Base-by-base conservation (phyloP, 306 rosid species). In the Rubus idaeus region DNA sequence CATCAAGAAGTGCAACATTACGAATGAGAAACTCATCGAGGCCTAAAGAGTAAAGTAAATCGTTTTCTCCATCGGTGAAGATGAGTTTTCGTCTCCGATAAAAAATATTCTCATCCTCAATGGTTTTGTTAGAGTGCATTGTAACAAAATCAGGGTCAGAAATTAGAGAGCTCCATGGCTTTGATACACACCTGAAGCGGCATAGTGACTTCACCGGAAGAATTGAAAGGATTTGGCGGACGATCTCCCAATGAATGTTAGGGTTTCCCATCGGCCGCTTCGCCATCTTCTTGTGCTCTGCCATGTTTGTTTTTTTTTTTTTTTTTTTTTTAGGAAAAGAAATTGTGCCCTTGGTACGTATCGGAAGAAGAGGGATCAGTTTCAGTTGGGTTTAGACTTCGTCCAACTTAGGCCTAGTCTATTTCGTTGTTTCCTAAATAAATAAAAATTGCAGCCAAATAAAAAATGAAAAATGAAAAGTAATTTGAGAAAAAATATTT, bases 151-250 rank as follows among this genome's bases (percentile, higher is more conserved):
- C 26, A 9, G 35, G 71, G 37, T 66, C 2, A 1, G 37, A 0
- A 6, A 66, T 21, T 2, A 23, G 40, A 46, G 52, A 66, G 16
- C 11, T 4, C 73, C 73, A 45, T 12, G 40, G 41, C n/a, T 46
- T 68, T 11, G 56, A 46, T 0, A 68, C 21, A 1, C 73, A 23
- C n/a, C 23, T 68, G 40, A 68, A 68, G 4, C 51, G 49, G 51
- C 71, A 66, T 20, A 66, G 3, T 4, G 50, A 9, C 71, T 66
- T 66, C 30, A n/a, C 71, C 20, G 40, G 55, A 20, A 68, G 73
- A 30, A 10, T 7, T 21, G 39, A 23, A 12, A 68, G 55, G 11
- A 66, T 41, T 3, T 41, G 30, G 4, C 0, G 13, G 10, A 66
- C 41, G 35, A n/a, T 4, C 12, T 66, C 51, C 8, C 6, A 8